phyloP scores from a whole-genome alignment of 306 rosid genomes.

The Cercis canadensis region DNA sequence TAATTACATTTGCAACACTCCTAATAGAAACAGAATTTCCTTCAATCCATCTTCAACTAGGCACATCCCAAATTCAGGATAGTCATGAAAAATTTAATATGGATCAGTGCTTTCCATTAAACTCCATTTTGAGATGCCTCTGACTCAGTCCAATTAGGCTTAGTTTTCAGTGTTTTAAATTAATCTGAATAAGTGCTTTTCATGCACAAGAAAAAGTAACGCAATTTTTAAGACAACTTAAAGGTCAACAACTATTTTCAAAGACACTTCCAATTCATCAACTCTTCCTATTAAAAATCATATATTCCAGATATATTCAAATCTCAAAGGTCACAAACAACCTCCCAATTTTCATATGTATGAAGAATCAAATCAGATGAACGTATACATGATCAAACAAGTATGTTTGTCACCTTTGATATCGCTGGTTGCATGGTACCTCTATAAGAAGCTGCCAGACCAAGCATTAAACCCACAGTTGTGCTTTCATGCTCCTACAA shows the following conservation, averaged over 20 bases:
- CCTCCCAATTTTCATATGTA: too few species aligned
- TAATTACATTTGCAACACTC: too few species aligned
- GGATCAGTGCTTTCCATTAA: conserved; percentile 5
- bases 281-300: too few species aligned
- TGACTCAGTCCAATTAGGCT: conserved; percentile 20
- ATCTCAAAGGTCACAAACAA: too few species aligned
- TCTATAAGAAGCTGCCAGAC: conserved; percentile 92
- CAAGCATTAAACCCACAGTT: conserved; percentile 92
- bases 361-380: too few species aligned
- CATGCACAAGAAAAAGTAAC: conserved; percentile 13
- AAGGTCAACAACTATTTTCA: too few species aligned
- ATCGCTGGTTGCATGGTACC: conserved; percentile 95
- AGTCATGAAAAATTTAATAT: conserved; percentile 3
- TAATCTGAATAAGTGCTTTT: conserved; percentile 14
- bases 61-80: background rate
- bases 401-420: conserved; percentile 64
- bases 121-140: conserved; percentile 27
- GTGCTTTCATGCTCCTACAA: conserved; percentile 93
- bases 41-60: conserved; percentile 2
- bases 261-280: too few species aligned
- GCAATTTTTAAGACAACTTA: conserved; percentile 17
- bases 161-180: conserved; percentile 1
- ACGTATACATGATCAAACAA: too few species aligned
- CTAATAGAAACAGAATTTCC: too few species aligned
- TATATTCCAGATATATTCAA: too few species aligned